Conservation (phyloP, 495 filamentous ascomycete genomes). For the Aspergillus ostianus region DNA sequence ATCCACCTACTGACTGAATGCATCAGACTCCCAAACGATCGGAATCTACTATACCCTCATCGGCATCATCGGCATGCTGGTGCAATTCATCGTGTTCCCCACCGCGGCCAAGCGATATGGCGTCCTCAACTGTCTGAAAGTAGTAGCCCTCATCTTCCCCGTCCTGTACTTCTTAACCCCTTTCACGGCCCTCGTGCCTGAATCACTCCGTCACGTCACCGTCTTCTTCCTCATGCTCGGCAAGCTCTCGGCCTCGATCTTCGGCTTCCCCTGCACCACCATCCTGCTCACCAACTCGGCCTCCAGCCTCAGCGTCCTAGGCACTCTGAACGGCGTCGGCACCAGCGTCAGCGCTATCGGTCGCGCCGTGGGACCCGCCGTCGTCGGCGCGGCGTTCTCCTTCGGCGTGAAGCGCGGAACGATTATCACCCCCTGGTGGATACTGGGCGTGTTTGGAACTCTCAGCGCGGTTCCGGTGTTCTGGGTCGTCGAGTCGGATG, state of each 20-base stretch:
- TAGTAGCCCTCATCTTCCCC: constrained; percentile 60
- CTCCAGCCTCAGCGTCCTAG: constrained; percentile 67
- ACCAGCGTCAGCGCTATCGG: constrained; percentile 77
- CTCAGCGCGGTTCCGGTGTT: constrained; percentile 65
- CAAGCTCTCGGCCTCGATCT: constrained; percentile 70
- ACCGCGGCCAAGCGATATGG: constrained; percentile 64
- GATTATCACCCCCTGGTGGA: constrained; percentile 78
- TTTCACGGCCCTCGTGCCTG: constrained; percentile 63
- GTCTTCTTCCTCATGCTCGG: constrained; percentile 51
- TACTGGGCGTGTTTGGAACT: constrained; percentile 56
- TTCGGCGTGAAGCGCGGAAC: constrained; percentile 69
- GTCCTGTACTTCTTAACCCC: constrained; percentile 71
- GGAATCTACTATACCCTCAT: constrained; percentile 76
- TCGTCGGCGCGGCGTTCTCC: constrained; percentile 64
- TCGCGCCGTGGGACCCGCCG: constrained; percentile 70
- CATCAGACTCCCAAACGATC: constrained; percentile 59
- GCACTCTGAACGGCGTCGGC: constrained; percentile 86
- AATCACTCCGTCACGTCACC: constrained; percentile 36
- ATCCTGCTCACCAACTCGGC: constrained; percentile 90
- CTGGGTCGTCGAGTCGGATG: constrained; percentile 73
- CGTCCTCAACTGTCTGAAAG: constrained; percentile 65
- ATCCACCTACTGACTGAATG: constrained; percentile 4
- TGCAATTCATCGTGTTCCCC: constrained; percentile 82
- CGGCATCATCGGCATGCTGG: constrained; percentile 65
- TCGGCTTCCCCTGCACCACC: constrained; percentile 84